Conservation (phyloP, 1,284 basidiomycete genomes). For the Cryptococcus deneoformans region DNA sequence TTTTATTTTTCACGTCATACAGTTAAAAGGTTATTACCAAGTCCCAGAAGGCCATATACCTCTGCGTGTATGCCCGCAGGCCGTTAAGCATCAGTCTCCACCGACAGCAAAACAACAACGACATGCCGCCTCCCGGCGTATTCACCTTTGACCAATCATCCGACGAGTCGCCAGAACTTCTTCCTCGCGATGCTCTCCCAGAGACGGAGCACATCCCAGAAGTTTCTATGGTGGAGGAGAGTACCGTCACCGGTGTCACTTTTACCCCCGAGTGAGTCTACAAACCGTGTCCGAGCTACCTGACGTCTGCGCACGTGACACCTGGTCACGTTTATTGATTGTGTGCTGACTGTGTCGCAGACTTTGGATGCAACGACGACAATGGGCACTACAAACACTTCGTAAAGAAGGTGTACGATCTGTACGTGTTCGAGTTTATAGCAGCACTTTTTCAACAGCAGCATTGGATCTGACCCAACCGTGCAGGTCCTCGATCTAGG, state of each 20-base stretch:
- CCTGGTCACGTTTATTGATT: not conserved
- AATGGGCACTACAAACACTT: conserved; percentile 46
- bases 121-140: not conserved
- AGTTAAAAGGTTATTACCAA: too few relatives aligned
- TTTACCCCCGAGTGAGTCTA: conserved; percentile 46
- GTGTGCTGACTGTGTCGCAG: conserved; percentile 12
- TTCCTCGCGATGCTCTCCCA: conserved; percentile 15
- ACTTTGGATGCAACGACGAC: conserved; percentile 46
- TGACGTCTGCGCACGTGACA: not conserved
- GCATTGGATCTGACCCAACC: not conserved
- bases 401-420: conserved; percentile 39
- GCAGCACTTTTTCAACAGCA: not conserved
- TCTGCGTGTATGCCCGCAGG: too few relatives aligned
- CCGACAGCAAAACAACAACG: too few relatives aligned
- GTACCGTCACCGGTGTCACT: conserved; percentile 44
- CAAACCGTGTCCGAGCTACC: not conserved
- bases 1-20: too few relatives aligned
- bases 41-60: too few relatives aligned
- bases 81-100: too few relatives aligned
- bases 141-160: not conserved
- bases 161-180: conserved; percentile 13
- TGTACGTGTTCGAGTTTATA: conserved; percentile 17
- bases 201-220: conserved; percentile 23
- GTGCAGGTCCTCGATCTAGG: conserved; percentile 47
- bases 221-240: conserved; percentile 47